Evolutionary conservation across 177 flowering plant genomes (phyloP).

Genomic region (Tripterygium wilfordii): DNA sequence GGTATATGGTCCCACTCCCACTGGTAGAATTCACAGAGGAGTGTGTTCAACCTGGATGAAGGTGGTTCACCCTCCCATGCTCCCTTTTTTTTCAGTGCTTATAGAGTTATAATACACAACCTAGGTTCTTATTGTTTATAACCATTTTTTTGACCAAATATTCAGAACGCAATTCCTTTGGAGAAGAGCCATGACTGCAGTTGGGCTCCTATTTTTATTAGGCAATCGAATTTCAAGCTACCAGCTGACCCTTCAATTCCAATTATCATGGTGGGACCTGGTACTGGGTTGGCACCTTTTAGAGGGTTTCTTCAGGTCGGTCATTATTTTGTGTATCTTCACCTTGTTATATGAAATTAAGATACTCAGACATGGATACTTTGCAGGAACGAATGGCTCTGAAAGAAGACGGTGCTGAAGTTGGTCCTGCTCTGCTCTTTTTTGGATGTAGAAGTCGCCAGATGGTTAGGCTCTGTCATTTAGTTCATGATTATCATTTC

Average conservation of each 20-base stretch:
- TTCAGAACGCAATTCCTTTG: constrained; percentile 60
- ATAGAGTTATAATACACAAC: too few relatives aligned
- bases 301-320: constrained; percentile 87
- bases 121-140: too few relatives aligned
- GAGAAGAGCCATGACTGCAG: constrained; percentile 55
- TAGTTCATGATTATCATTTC: neutral
- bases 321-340: neutral
- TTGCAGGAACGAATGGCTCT: constrained; percentile 67
- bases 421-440: constrained; percentile 64
- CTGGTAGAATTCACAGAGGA: constrained; percentile 78
- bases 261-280: constrained; percentile 88
- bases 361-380: too few relatives aligned
- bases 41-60: constrained; percentile 92
- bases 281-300: constrained; percentile 93
- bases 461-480: constrained; percentile 34
- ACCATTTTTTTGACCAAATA: too few relatives aligned
- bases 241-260: constrained; percentile 67
- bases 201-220: constrained; percentile 74
- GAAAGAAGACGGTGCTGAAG: constrained; percentile 48
- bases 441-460: constrained; percentile 77
- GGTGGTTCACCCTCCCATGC: constrained; percentile 32
- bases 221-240: constrained; percentile 75
- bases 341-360: too few relatives aligned
- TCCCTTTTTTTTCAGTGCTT: too few relatives aligned
- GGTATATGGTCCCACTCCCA: constrained; percentile 65